Conservation (phyloP, 2,329 filamentous ascomycete species). For the Beauveria sp. region DNA sequence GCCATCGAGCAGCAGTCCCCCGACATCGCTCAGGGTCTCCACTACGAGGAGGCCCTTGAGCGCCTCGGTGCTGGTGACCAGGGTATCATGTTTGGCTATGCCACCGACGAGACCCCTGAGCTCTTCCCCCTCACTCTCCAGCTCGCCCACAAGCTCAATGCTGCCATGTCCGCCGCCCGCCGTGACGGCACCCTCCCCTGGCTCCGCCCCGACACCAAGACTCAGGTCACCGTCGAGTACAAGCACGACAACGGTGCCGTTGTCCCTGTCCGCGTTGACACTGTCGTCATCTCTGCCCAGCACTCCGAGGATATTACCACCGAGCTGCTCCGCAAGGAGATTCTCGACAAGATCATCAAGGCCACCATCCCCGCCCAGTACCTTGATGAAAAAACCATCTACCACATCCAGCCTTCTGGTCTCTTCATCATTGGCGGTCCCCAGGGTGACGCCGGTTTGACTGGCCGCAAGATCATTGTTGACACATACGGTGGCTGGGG, state of each 20-base stretch:
- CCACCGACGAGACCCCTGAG: constrained; percentile 97
- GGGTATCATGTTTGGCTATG: constrained; percentile 99
- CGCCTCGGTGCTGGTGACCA: constrained; percentile 98
- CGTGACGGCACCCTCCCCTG: constrained; percentile 82
- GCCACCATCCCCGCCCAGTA: constrained; percentile 87
- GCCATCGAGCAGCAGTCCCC: constrained; percentile 99
- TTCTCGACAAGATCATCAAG: constrained; percentile 96
- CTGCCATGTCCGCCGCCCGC: constrained; percentile 84
- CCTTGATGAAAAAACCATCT: constrained; percentile 86
- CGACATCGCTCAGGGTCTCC: constrained; percentile 97
- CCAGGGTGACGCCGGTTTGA: constrained; percentile 97
- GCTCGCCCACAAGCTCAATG: constrained; percentile 94
- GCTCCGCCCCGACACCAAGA: constrained; percentile 99
- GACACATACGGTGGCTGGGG: constrained; percentile 99
- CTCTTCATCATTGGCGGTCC: constrained; percentile 99
- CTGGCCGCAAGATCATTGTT: constrained; percentile 98
- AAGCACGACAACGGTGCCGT: constrained; percentile 93
- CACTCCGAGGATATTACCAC: constrained; percentile 84
- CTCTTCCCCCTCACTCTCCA: constrained; percentile 89
- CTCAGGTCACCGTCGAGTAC: constrained; percentile 98
- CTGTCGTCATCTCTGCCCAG: constrained; percentile 93
- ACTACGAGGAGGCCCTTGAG: constrained; percentile 96
- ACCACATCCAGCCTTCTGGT: constrained; percentile 98
- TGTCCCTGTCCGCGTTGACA: constrained; percentile 86
- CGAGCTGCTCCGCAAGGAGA: constrained; percentile 87